phyloP scores from a whole-genome alignment of 441 rosid genomes.

The Kokia cookei region DNA sequence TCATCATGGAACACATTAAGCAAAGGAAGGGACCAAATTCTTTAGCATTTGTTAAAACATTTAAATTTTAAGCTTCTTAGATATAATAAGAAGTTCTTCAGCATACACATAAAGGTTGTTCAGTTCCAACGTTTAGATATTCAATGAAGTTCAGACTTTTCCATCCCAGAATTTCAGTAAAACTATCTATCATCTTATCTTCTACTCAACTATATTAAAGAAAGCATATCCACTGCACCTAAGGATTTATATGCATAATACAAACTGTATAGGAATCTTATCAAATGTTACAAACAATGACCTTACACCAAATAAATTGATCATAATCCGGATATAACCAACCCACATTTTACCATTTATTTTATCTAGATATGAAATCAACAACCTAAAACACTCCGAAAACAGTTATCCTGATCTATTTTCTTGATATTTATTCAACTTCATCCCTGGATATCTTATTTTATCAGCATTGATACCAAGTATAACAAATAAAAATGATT shows the following conservation, averaged over 20 bases:
- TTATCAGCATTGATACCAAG: background rate
- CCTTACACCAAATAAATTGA: background rate
- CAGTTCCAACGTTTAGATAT: background rate
- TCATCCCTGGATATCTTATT: background rate
- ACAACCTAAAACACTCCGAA: background rate
- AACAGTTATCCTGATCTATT: background rate
- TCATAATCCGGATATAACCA: background rate
- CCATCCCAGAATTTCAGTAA: background rate
- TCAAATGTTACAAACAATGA: background rate
- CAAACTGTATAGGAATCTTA: background rate
- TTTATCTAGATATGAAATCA: background rate
- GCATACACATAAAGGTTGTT: background rate
- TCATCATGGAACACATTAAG: background rate
- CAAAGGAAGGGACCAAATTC: background rate
- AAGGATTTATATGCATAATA: background rate
- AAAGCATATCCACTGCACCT: background rate
- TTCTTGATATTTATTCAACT: background rate
- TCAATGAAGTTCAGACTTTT: background rate
- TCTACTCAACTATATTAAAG: background rate
- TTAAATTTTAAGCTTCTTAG: background rate
- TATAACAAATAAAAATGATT: background rate
- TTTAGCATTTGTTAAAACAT: background rate
- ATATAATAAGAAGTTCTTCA: background rate
- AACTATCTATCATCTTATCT: background rate
- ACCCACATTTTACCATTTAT: background rate